Evolutionary conservation across 768 basidiomycete genomes (phyloP).

Genomic region (Lentinus brumalis): DNA sequence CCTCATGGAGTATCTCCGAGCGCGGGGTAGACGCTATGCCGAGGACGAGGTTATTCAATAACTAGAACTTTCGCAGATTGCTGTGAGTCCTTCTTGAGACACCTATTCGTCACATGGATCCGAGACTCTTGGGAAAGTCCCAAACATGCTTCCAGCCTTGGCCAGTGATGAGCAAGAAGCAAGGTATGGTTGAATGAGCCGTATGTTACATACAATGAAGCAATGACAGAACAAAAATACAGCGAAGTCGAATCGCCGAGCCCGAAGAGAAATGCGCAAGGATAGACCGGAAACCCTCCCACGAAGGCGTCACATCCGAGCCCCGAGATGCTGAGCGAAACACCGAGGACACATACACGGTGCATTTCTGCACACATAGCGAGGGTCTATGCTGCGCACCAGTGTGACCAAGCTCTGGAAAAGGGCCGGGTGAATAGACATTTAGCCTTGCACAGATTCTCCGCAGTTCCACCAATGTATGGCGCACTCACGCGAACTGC

Average conservation of each 20-base stretch:
- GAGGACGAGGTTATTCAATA: too few relatives aligned
- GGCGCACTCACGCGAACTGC: not conserved
- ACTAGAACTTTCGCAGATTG: too few relatives aligned
- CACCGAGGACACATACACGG: not conserved
- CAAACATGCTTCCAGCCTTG: too few relatives aligned
- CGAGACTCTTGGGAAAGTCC: too few relatives aligned
- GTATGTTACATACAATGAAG: too few relatives aligned
- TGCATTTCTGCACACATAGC: not conserved
- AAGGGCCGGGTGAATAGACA: not conserved
- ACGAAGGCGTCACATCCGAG: not conserved
- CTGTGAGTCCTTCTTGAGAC: too few relatives aligned
- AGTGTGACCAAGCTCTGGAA: not conserved
- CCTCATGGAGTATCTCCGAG: too few relatives aligned
- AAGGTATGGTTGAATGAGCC: too few relatives aligned
- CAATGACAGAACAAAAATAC: not conserved
- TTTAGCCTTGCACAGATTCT: conserved; percentile 4
- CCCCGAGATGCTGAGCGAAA: not conserved
- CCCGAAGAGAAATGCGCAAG: not conserved
- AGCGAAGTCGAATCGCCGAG: not conserved
- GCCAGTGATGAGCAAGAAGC: too few relatives aligned
- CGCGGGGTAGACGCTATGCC: too few relatives aligned
- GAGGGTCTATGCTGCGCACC: not conserved
- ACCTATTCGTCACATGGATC: too few relatives aligned
- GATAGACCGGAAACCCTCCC: not conserved
- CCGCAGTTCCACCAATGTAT: not conserved